Percentiles rank a stretch among this genome's conserved stretches.
Evolutionary conservation across 1,139 yeast genomes (phyloP).

Genomic region (Lodderomyces jiufengensis): DNA sequence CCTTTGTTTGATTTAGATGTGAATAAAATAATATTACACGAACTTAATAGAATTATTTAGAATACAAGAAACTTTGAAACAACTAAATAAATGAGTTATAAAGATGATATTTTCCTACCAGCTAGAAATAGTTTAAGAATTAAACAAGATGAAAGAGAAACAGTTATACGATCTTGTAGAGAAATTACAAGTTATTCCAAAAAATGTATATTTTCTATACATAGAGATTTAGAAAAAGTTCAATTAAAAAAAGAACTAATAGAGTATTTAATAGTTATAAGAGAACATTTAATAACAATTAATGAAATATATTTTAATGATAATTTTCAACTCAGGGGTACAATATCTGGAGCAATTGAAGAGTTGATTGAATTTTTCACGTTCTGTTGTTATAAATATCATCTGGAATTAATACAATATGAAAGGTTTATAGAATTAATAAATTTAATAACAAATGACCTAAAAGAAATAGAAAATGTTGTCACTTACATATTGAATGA

Average conservation of each 20-base stretch:
- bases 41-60: too few relatives aligned
- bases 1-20: too few relatives aligned
- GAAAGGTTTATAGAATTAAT: conserved; percentile 15
- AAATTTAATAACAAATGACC: conserved; percentile 10
- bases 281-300: conserved; percentile 15
- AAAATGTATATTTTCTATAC: conserved; percentile 36
- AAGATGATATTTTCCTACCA: conserved; percentile 15
- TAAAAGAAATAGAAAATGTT: neutral
- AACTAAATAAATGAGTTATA: conserved; percentile 4
- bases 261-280: conserved; percentile 16
- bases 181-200: conserved; percentile 38
- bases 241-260: conserved; percentile 14
- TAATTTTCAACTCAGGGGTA: conserved; percentile 18
- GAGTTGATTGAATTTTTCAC: conserved; percentile 40
- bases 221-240: conserved; percentile 18
- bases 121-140: conserved; percentile 15
- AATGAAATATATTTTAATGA: conserved; percentile 12
- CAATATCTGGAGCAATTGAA: conserved; percentile 28
- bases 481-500: neutral
- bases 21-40: neutral
- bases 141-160: conserved; percentile 32
- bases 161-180: conserved; percentile 32
- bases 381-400: conserved; percentile 26
- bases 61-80: neutral
- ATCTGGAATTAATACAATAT: conserved; percentile 17